Evolutionary conservation across 176 grass and related monocot species (phyloP), one percentile per base, ranked within the genome.

Genomic region (Oropetium thomaeum): DNA sequence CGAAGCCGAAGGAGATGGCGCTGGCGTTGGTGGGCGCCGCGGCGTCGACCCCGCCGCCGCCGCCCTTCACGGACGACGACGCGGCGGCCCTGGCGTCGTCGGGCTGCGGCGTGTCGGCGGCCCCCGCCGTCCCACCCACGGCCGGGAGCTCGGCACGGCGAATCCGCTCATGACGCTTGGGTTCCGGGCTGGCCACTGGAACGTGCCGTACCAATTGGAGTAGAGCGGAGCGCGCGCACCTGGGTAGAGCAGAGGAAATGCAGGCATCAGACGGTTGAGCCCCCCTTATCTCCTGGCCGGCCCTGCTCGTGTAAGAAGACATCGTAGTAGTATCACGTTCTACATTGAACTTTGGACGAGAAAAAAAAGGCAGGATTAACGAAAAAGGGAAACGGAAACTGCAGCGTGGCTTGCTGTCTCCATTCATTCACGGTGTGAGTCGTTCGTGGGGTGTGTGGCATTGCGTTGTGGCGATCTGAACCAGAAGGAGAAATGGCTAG

Each of bases 1-100:
- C 92, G 82, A 99, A 92, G 60, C 96, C 92, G 54, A 99, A 99
- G n/a, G 96, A 99, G 68, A 99, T 96, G 44, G 96, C 96, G 41
- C 86, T 96, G 52, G 87, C 87, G 65, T 89, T 92, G 74, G 86
- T 84, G 43, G 94, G 85, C 15, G 89, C 79, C 30, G 25, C 49
- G 67, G 91, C 75, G n/a, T n/a, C n/a, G n/a, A n/a, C n/a, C n/a
- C n/a, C n/a, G n/a, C n/a, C n/a, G 70, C 84, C 81, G 28, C 83
- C 69, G 74, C 90, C 89, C 78, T 80, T 81, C 93, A 76, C 80
- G 23, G 93, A 81, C 20, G 90, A 71, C 32, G 71, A 58, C 2
- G 65, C 52, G 15, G 76, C 79, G 61, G 75, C 77, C 70, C 78
- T 74, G 37, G 39, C 71, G 53, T 79, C n/a, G n/a, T n/a, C 73